Conservation (phyloP, 805 yeast genomes). For the Yarrowia keelungensis region DNA sequence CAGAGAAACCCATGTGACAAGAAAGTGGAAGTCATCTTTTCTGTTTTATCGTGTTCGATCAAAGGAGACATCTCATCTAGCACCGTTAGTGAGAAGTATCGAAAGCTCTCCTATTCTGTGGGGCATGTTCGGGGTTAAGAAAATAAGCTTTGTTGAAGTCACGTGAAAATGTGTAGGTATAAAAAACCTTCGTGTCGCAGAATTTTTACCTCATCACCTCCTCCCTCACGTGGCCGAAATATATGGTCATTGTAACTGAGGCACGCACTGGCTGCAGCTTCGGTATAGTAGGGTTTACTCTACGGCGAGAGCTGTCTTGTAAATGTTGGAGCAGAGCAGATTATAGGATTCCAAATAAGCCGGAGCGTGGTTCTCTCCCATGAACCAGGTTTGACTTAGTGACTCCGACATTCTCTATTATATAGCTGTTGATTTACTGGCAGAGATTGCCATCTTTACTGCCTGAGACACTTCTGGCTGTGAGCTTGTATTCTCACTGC, state of each 20-base stretch:
- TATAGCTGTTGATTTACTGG: no score
- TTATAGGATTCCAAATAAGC: slow-evolving; percentile 46
- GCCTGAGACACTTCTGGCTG: no score
- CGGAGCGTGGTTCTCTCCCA: slow-evolving; percentile 44
- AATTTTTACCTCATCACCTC: slow-evolving; percentile 32
- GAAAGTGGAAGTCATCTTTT: no score
- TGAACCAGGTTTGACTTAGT: slow-evolving; percentile 47
- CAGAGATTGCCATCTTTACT: no score
- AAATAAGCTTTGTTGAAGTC: not conserved
- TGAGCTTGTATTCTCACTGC: no score
- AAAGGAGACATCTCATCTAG: no score
- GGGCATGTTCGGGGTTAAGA: not conserved
- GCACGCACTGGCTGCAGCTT: slow-evolving; percentile 37
- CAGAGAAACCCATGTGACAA: not conserved
- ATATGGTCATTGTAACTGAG: slow-evolving; percentile 37
- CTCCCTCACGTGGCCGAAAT: slow-evolving; percentile 39
- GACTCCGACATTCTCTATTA: slow-evolving; percentile 42
- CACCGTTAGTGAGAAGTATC: no score
- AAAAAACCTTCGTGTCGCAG: not conserved
- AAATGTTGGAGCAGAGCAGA: slow-evolving; percentile 40
- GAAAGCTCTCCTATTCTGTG: no score
- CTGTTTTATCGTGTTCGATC: no score
- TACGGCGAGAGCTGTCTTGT: slow-evolving; percentile 39
- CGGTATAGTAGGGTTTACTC: slow-evolving; percentile 40
- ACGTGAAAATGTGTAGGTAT: not conserved